phyloP scores from a whole-genome alignment of 2,329 filamentous ascomycete species.

The Metarhizium robertsii region DNA sequence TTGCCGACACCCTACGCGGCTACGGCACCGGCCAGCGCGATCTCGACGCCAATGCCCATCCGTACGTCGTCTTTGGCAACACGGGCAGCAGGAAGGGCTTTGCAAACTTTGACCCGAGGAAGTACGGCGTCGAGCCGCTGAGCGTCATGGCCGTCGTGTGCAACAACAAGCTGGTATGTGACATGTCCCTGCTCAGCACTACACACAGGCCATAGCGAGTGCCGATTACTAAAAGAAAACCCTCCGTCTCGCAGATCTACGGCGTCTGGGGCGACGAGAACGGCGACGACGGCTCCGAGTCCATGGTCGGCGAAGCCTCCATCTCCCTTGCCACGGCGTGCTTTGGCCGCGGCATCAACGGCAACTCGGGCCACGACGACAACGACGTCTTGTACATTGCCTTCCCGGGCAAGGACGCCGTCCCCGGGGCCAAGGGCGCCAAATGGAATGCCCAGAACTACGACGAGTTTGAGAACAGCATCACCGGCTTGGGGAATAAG shows the following conservation, averaged over 20 bases:
- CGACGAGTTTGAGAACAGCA: constrained; percentile 43
- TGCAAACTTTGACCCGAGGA: constrained; percentile 29
- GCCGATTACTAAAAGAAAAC: neutral
- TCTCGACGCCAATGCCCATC: constrained; percentile 40
- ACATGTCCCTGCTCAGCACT: no score
- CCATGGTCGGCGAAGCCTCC: constrained; percentile 46
- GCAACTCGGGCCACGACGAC: constrained; percentile 43
- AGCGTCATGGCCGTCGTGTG: constrained; percentile 48
- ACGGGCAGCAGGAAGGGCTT: constrained; percentile 22
- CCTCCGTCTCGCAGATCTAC: constrained; percentile 32
- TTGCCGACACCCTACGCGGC: constrained; percentile 26
- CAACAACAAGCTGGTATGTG: constrained; percentile 31
- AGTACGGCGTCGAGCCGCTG: constrained; percentile 36
- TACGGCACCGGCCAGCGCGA: constrained; percentile 30
- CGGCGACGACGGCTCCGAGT: constrained; percentile 36
- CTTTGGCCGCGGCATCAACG: constrained; percentile 42
- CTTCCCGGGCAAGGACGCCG: constrained; percentile 46
- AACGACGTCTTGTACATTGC: constrained; percentile 55
- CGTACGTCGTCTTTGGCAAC: constrained; percentile 47
- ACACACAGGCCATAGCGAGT: no score
- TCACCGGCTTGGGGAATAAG: constrained; percentile 39
- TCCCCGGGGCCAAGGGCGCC: constrained; percentile 43
- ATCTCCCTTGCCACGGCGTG: constrained; percentile 49
- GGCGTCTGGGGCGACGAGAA: constrained; percentile 55
- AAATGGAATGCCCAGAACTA: constrained; percentile 43